Base-by-base conservation (phyloP, 768 basidiomycete species). In the Multifurca ochricompacta region DNA sequence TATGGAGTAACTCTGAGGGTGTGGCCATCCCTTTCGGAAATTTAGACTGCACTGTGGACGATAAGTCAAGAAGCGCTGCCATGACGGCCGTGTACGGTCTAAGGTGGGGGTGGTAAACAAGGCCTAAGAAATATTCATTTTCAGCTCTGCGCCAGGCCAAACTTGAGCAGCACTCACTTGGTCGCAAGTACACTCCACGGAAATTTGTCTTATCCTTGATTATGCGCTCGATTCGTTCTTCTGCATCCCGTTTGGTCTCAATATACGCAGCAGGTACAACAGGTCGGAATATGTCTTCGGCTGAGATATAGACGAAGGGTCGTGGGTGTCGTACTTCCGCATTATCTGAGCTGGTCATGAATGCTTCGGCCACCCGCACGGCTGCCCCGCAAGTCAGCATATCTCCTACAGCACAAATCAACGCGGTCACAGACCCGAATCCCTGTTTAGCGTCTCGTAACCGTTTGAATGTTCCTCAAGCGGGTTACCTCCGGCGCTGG, bases 81-180 rank as follows among this genome's bases (percentile, higher is more conserved):
- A 88, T 76, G 47, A 91, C 86, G 37, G 91, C 86, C 9, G 87
- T 86, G 44, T 94, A 64, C n/a, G 96, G 96, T 39, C 93, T 83
- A 61, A 85, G 75, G 69, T 96, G 92, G 8, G 95, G 87, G 66
- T 98, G 95, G 70, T 98, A 98, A 62, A 99, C 91, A 49, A 99
- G 74, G 59, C 94, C 96, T 92, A 67, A 36, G 3, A 28, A 51
- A 11, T 43, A 6, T 47, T 32, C 43, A 27, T 31, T 35, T 25
- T 40, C 23, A 50, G 10, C 16, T 36, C 31, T 35, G 49, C 39
- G 14, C 19, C 9, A 36, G 7, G 50, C n/a, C 48, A 37, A 41
- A 53, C 31, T 44, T 14, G 31, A 53, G 39, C 13, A 59, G 39
- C 23, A 71, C 87, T 64, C 67, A 97, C 95, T 90, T 32, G 96